Evolutionary conservation across 1,284 basidiomycete genomes (phyloP), one percentile per base, ranked within the genome.

Genomic region (Ustilago nuda): DNA sequence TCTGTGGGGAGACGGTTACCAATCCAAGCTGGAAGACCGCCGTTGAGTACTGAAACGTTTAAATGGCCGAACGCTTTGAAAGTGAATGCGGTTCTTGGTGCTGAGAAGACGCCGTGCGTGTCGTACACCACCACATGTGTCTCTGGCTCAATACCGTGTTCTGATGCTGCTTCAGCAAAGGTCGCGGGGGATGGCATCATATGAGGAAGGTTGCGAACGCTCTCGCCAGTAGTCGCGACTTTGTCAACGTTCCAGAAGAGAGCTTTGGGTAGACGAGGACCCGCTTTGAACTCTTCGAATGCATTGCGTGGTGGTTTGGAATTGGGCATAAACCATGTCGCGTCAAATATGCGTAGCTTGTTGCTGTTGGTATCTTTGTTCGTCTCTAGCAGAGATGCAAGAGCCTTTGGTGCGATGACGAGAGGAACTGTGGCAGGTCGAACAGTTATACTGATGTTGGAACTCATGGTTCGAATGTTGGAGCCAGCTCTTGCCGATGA

Each of bases 81-180:
- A 17, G 83, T 79, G 73, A 84, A 79, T 36, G 83, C 75, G 33
- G 82, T 76, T 33, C 77, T 56, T 33, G 81, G 75, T 27, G 81
- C 63, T 2, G 78, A 81, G 41, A 79, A 80, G 2, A 80, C 59
- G 33, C 78, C 73, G 23, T 70, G 70, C 0, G 66, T 66, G 64
- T 72, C 95, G 85, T 98, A 98, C 89, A 98, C 87, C 19, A 98
- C 90, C 27, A 98, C 94, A 85, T 94, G 93, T 7, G 92, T 91
- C 17, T 90, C 88, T 8, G 90, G 89, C 23, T 87, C 87, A 77
- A 99, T 92, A 1, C 94, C 94, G 39, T 94, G 89, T 58, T 87
- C 88, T 79, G 91, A 93, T 92, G 83, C 94, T 9, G 93, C 92
- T 63, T 90, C 87, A 17, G 92, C 91, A 86, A 98, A 98, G n/a